Percentiles rank a stretch among this genome's conserved stretches.
Evolutionary conservation across 1,139 yeast genomes (phyloP).

Genomic region (Saccharomycopsis crataegensis): DNA sequence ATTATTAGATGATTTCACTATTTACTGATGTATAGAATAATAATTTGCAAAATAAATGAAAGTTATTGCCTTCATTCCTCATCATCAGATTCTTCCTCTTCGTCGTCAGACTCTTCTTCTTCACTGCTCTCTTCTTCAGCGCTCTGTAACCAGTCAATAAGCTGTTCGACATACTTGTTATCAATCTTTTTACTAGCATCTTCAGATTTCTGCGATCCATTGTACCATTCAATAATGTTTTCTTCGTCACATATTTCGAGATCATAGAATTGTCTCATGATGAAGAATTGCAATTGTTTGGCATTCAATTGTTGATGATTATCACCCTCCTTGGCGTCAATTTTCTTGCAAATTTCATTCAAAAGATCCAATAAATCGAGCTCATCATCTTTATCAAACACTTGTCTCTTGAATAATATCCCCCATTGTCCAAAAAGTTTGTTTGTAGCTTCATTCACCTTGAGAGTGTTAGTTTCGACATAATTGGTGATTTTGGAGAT

Average conservation of each 20-base stretch:
- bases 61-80: not conserved
- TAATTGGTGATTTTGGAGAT: conserved; percentile 61
- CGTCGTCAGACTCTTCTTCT: conserved; percentile 25
- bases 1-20: too few species aligned
- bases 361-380: conserved; percentile 61
- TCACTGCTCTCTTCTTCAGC: conserved; percentile 74
- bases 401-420: conserved; percentile 67
- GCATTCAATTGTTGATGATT: conserved; percentile 33
- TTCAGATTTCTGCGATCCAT: conserved; percentile 35
- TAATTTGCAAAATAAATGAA: too few species aligned
- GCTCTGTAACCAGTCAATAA: conserved; percentile 79
- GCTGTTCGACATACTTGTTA: conserved; percentile 54
- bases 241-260: conserved; percentile 79
- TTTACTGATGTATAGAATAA: too few species aligned
- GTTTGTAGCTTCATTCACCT: conserved; percentile 64
- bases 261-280: conserved; percentile 67
- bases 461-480: conserved; percentile 66
- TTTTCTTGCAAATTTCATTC: conserved; percentile 38
- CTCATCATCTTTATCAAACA: conserved; percentile 72
- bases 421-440: conserved; percentile 81
- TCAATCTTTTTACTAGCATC: conserved; percentile 42
- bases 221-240: conserved; percentile 78
- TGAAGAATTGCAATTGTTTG: conserved; percentile 48
- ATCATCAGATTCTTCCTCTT: not conserved
- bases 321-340: conserved; percentile 26